phyloP scores from a whole-genome alignment of 1,284 basidiomycete species.

The Cerrena zonata region DNA sequence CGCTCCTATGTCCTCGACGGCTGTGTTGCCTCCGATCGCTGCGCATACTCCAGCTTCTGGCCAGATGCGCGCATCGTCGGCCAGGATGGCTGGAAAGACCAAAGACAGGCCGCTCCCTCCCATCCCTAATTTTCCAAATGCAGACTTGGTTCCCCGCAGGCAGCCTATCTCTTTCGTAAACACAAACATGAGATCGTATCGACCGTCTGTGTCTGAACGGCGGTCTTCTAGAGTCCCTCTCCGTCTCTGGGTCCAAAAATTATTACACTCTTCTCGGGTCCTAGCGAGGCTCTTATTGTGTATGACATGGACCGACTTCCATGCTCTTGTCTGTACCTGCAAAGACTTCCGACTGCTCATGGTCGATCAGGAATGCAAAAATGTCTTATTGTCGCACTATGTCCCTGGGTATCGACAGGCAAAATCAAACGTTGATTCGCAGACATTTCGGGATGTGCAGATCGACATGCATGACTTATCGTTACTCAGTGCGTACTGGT shows the following conservation, averaged over 20 bases:
- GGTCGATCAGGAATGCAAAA: conserved; percentile 33
- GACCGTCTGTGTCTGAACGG: background rate
- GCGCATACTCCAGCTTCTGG: background rate
- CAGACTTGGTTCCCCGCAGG: background rate
- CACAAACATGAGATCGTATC: background rate
- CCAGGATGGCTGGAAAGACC: background rate
- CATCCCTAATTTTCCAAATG: background rate
- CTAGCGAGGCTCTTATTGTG: conserved; percentile 40
- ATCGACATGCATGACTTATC: conserved; percentile 54
- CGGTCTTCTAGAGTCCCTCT: conserved; percentile 1
- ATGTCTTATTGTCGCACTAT: conserved; percentile 52
- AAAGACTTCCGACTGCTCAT: conserved; percentile 43
- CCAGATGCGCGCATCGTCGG: background rate
- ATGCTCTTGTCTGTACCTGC: conserved; percentile 47
- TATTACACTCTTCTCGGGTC: conserved; percentile 35
- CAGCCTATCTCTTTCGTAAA: background rate
- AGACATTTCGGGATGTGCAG: conserved; percentile 40
- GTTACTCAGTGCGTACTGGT: conserved; percentile 43
- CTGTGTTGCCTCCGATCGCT: background rate
- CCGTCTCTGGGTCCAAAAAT: background rate
- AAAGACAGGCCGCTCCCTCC: background rate
- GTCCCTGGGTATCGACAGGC: conserved; percentile 52
- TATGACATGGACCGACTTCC: conserved; percentile 49
- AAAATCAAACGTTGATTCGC: conserved; percentile 35
- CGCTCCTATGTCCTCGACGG: background rate